Evolutionary conservation across 805 yeast genomes (phyloP).

Genomic region (Ogataea degrootiae): DNA sequence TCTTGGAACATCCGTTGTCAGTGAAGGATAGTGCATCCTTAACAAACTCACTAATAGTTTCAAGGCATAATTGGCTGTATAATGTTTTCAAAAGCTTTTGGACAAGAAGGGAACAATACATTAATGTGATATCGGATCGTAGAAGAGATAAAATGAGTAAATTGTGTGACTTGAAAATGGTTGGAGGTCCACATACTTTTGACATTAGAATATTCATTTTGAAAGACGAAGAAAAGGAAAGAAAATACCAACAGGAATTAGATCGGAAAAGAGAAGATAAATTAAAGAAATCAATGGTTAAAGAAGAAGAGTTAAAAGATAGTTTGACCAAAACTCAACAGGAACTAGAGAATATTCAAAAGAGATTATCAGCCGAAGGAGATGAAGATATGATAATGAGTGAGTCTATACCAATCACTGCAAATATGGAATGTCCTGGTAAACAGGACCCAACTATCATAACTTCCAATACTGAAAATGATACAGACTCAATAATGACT

Average conservation of each 20-base stretch:
- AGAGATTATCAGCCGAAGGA: neutral
- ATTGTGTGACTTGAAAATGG: constrained; percentile 67
- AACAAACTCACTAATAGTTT: constrained; percentile 65
- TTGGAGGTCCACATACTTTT: constrained; percentile 80
- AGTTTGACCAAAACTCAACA: constrained; percentile 3
- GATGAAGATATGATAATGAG: neutral
- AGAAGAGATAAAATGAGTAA: constrained; percentile 83
- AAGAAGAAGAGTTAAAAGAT: constrained; percentile 19
- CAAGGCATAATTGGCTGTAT: constrained; percentile 65
- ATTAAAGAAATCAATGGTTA: constrained; percentile 32
- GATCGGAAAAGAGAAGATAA: constrained; percentile 27
- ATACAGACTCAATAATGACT: no score
- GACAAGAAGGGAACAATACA: constrained; percentile 47
- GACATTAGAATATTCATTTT: constrained; percentile 76
- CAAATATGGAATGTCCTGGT: no score
- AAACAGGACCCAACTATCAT: no score
- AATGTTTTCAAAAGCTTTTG: constrained; percentile 75
- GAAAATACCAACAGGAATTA: constrained; percentile 29
- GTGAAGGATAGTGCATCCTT: constrained; percentile 70
- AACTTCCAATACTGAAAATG: no score
- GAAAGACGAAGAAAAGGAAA: constrained; percentile 70
- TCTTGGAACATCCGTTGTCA: constrained; percentile 60
- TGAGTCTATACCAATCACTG: neutral
- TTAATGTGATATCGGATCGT: constrained; percentile 38
- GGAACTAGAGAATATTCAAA: constrained; percentile 5